Base-by-base conservation (phyloP, 2,329 filamentous ascomycete genomes). In the Stagonosporopsis tanaceti region DNA sequence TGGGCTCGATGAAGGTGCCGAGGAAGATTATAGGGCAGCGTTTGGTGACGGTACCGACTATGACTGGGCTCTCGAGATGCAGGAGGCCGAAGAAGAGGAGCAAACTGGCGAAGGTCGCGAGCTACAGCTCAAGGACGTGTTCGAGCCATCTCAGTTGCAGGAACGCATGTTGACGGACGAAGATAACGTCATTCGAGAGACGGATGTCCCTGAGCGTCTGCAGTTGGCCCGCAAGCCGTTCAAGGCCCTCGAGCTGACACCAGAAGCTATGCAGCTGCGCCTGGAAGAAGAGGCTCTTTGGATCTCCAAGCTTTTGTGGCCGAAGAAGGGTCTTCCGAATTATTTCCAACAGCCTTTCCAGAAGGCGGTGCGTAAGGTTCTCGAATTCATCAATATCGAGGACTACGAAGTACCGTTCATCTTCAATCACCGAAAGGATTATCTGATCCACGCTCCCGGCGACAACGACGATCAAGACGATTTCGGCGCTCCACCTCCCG, bases 21-120 rank as follows among this genome's bases (percentile, higher is more conserved):
- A 98, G 34, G 94, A 98, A 74, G 95, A 98, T 72, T 96, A 98
- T 90, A 90, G 95, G 67, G 90, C 89, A 54, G 97, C 97, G 35
- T 99, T 99, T 68, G 95, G 95, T 60, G 92, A 96, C 72, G 94
- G 95, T 53, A 92, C 92, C 63, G 95, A 99, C 72, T 99, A 98
- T 73, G 89, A 93, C 67, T 99, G 96, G 88, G 95, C 94, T 8
- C 81, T 99, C 45, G 90, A 94, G 50, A 83, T 94, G 70, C 93
- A 98, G 76, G 91, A 95, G 42, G 89, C 93, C 47, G 90, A 93
- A 64, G 84, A 87, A 55, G 91, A 96, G 64, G 88, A 91, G 45
- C 87, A 90, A 55, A 84, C 90, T 64, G 85, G 88, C 58, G 90
- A 92, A 60, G 91, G 96, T 64, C 91, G 93, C 69, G 89, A 89